These are phyloP conservation scores for Plasmodium knowlesi DNA, from an alignment of 169 alveolate species.

Conservation along the genomic window DNA sequence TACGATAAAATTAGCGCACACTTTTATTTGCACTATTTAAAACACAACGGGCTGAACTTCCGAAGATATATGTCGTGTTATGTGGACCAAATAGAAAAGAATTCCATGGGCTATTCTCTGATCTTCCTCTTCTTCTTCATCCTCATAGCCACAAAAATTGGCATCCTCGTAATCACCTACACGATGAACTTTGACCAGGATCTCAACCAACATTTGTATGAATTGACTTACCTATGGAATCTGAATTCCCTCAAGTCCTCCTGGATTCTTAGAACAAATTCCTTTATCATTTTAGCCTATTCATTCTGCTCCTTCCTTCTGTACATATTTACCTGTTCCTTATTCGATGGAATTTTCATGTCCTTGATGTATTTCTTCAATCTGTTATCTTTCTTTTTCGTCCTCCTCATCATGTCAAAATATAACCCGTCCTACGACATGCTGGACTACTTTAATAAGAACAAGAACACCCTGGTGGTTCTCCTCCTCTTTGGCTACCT, in stretches of 20 bases:
- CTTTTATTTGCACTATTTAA: constrained; percentile 5
- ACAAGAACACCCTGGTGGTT: constrained; percentile 22
- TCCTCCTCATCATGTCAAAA: constrained; percentile 6
- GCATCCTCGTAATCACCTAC: constrained; percentile 26
- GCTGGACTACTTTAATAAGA: constrained; percentile 8
- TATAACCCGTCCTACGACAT: constrained; percentile 25
- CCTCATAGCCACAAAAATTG: constrained; percentile 47
- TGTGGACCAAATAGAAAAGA: constrained; percentile 40
- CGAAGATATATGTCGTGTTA: constrained; percentile 36
- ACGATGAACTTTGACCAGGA: constrained; percentile 27
- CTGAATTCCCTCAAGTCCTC: neutral
- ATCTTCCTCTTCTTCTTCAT: constrained; percentile 41
- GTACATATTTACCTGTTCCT: constrained; percentile 2
- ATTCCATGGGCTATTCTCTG: neutral
- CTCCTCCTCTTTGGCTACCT: constrained; percentile 15
- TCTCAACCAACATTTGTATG: constrained; percentile 8
- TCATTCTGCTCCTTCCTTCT: neutral
- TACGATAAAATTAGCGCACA: constrained; percentile 9
- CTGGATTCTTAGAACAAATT: constrained; percentile 17
- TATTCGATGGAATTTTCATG: constrained; percentile 56
- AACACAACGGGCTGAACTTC: constrained; percentile 31
- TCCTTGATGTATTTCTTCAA: constrained; percentile 8
- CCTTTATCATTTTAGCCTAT: constrained; percentile 14
- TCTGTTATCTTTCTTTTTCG: constrained; percentile 9
- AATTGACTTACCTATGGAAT: constrained; percentile 21